These are phyloP conservation scores for Euryodendron excelsum DNA, from an alignment of 148 eudicot species.

Conservation along the genomic window DNA sequence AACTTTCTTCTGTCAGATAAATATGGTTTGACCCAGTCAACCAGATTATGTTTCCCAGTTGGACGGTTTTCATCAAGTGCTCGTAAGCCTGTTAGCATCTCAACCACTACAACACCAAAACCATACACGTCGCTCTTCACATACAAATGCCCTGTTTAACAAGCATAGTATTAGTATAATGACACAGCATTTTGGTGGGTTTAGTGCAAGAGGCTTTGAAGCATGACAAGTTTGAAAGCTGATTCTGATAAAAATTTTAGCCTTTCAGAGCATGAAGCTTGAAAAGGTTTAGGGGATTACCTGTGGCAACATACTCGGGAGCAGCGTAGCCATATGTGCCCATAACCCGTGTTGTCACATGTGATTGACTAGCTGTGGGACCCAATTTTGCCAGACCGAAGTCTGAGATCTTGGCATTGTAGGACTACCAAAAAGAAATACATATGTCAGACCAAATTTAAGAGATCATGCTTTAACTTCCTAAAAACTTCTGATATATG, in stretches of 20 bases:
- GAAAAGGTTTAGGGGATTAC: constrained; percentile 28
- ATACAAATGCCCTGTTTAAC: constrained; percentile 68
- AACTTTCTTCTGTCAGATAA: constrained; percentile 46
- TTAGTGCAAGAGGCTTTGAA: too few relatives aligned
- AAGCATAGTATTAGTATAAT: constrained; percentile 5
- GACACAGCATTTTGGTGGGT: not conserved
- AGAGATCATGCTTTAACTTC: not conserved
- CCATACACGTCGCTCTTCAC: constrained; percentile 84
- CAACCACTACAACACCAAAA: constrained; percentile 77
- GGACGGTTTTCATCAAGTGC: constrained; percentile 23
- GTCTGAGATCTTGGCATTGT: constrained; percentile 76
- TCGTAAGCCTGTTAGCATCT: constrained; percentile 44
- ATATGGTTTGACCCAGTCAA: constrained; percentile 22
- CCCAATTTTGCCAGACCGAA: constrained; percentile 80
- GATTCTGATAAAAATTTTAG: not conserved
- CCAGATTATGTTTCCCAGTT: constrained; percentile 19
- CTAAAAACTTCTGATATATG: not conserved
- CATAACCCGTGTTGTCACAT: constrained; percentile 72
- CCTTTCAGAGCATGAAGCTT: not conserved
- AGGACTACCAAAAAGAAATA: constrained; percentile 41
- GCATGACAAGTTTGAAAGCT: too few relatives aligned
- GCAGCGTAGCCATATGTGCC: constrained; percentile 91
- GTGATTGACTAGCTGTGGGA: constrained; percentile 62
- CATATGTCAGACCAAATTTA: not conserved
- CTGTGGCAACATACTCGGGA: constrained; percentile 85